Conservation (phyloP, 2,329 filamentous ascomycete species). For the Thelonectria discophora region DNA sequence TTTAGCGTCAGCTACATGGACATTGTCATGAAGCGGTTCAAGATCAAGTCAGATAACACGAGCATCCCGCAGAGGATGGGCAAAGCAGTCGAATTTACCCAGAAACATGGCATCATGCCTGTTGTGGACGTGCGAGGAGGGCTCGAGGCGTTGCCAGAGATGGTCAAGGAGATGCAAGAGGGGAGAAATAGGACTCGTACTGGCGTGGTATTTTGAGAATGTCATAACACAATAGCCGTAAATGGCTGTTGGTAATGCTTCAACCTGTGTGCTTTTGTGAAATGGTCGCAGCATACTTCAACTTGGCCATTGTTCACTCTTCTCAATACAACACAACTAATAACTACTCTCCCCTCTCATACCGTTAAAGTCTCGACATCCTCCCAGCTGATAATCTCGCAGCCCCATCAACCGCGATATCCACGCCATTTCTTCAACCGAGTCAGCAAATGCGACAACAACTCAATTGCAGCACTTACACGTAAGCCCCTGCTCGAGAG, state of each 20-base stretch:
- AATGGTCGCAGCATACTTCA: too few species aligned
- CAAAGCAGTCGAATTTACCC: slow-evolving; percentile 55
- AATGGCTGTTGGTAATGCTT: neutral
- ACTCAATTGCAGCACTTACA: slow-evolving; percentile 44
- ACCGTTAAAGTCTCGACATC: slow-evolving; percentile 38
- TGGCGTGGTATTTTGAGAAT: slow-evolving; percentile 19
- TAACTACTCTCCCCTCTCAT: neutral
- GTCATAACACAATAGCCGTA: neutral
- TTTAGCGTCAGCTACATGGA: slow-evolving; percentile 51
- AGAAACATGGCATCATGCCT: slow-evolving; percentile 44
- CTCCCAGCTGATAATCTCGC: slow-evolving; percentile 43
- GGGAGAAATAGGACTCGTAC: slow-evolving; percentile 22
- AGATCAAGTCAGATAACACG: slow-evolving; percentile 53
- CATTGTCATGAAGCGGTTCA: slow-evolving; percentile 50
- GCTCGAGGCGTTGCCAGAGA: slow-evolving; percentile 21
- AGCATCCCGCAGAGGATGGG: slow-evolving; percentile 53
- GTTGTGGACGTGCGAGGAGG: slow-evolving; percentile 27
- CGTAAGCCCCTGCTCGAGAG: slow-evolving; percentile 60
- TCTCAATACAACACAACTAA: too few species aligned
- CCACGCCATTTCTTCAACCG: slow-evolving; percentile 46
- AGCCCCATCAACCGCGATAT: slow-evolving; percentile 48
- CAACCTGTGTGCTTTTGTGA: too few species aligned
- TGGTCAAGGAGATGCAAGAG: slow-evolving; percentile 28
- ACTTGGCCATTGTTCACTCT: too few species aligned
- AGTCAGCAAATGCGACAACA: slow-evolving; percentile 5